A percentile compares a stretch with the other conserved stretches of the same genome.
phyloP scores from a whole-genome alignment of 306 rosid genomes.

The Pyrus bretschneideri region DNA sequence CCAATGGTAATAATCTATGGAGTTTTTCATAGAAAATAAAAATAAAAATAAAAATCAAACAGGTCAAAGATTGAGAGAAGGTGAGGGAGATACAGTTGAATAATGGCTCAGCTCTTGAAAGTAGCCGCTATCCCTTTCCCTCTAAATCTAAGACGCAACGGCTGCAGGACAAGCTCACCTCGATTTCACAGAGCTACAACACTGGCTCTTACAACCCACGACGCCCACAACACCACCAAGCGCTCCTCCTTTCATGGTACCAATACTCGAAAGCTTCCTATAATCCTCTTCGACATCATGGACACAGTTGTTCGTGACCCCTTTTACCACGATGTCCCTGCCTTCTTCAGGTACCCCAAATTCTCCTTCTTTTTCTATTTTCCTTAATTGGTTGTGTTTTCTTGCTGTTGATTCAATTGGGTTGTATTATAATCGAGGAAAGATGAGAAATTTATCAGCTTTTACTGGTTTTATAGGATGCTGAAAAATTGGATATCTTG shows the following conservation, averaged over 20 bases:
- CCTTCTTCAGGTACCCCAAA: slow-evolving; percentile 57
- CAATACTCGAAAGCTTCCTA: slow-evolving; percentile 46
- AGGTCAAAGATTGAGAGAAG: neutral
- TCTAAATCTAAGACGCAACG: neutral
- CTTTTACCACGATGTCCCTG: slow-evolving; percentile 73
- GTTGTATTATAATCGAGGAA: neutral
- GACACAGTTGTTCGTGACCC: slow-evolving; percentile 95
- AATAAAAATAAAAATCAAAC: neutral
- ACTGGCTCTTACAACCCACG: slow-evolving; percentile 1
- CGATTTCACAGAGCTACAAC: neutral
- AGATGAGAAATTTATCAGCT: neutral
- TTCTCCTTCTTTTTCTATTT: neutral
- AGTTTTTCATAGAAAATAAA: neutral
- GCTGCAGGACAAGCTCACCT: neutral
- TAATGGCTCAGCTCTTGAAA: slow-evolving; percentile 12
- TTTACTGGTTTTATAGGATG: neutral
- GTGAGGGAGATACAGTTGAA: neutral
- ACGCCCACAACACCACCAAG: neutral
- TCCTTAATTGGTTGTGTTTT: neutral
- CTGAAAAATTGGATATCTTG: neutral
- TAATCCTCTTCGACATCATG: slow-evolving; percentile 89
- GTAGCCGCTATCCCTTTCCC: slow-evolving; percentile 7
- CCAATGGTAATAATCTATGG: too few relatives aligned
- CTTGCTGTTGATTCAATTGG: neutral
- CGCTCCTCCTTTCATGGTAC: slow-evolving; percentile 10